These are phyloP conservation scores for Boeremia exigua DNA, from an alignment of 2,329 filamentous ascomycete genomes.

Conservation along the genomic window DNA sequence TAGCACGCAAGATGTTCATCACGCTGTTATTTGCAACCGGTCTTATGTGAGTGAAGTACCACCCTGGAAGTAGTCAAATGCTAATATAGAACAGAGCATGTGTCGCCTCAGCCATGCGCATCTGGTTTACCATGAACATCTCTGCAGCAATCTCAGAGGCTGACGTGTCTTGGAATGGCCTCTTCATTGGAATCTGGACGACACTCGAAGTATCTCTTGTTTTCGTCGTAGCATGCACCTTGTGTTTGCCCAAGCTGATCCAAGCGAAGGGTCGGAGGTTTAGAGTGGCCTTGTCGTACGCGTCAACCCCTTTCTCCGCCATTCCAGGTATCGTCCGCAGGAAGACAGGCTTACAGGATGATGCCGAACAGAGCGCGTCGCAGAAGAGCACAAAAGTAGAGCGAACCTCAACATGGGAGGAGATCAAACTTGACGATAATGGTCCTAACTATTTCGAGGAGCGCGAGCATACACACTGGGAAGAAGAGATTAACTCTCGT, in stretches of 20 bases:
- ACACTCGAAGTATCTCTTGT: slow-evolving; percentile 34
- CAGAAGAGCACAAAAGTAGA: not conserved
- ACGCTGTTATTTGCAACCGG: slow-evolving; percentile 35
- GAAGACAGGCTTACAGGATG: not conserved
- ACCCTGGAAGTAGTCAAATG: not conserved
- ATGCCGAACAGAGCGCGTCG: not conserved
- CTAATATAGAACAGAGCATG: slow-evolving; percentile 27
- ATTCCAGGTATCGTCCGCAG: slow-evolving; percentile 8
- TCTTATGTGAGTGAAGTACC: slow-evolving; percentile 27
- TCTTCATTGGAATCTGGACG: slow-evolving; percentile 38
- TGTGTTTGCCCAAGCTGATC: slow-evolving; percentile 34
- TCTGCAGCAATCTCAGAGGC: slow-evolving; percentile 25
- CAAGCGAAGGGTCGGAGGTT: slow-evolving; percentile 31
- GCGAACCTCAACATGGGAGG: slow-evolving; percentile 4
- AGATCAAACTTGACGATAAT: slow-evolving; percentile 6
- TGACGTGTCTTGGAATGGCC: slow-evolving; percentile 35
- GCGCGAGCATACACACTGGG: slow-evolving; percentile 7
- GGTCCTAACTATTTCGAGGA: not conserved
- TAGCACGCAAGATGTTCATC: slow-evolving; percentile 33
- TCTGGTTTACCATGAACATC: slow-evolving; percentile 35
- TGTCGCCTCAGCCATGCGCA: slow-evolving; percentile 35
- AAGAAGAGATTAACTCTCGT: not conserved
- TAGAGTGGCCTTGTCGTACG: slow-evolving; percentile 24
- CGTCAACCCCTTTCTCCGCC: slow-evolving; percentile 20
- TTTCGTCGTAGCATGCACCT: slow-evolving; percentile 35